These are phyloP conservation scores for Mycocentrospora acerina DNA, from an alignment of 2,329 filamentous ascomycete species.

Conservation along the genomic window DNA sequence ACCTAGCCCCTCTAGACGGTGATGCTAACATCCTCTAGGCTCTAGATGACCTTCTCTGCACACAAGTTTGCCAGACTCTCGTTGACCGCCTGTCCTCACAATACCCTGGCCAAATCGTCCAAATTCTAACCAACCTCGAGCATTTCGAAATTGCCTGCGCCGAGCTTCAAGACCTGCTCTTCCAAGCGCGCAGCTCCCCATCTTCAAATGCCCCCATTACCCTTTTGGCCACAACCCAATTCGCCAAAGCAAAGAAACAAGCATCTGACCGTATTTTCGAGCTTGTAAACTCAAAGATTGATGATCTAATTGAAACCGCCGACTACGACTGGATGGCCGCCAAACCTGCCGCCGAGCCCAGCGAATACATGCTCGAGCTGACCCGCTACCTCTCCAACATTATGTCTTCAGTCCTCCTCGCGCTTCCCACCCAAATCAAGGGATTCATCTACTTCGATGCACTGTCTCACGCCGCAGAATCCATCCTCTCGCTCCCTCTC, in stretches of 20 bases:
- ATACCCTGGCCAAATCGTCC: slow-evolving; percentile 95
- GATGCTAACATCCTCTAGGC: slow-evolving; percentile 55
- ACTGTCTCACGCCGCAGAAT: slow-evolving; percentile 82
- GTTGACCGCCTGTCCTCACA: slow-evolving; percentile 87
- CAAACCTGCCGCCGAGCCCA: slow-evolving; percentile 69
- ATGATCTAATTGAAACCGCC: slow-evolving; percentile 93
- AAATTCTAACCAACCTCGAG: slow-evolving; percentile 96
- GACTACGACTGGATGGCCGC: slow-evolving; percentile 87
- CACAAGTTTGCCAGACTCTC: slow-evolving; percentile 87
- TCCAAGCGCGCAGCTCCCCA: slow-evolving; percentile 78
- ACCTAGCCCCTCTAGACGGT: neutral
- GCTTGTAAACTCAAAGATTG: slow-evolving; percentile 97
- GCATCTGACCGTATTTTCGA: slow-evolving; percentile 98
- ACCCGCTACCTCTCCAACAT: slow-evolving; percentile 93
- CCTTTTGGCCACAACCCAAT: slow-evolving; percentile 80
- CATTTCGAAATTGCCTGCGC: slow-evolving; percentile 93
- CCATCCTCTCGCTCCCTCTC: slow-evolving; percentile 78
- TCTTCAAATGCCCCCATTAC: slow-evolving; percentile 78
- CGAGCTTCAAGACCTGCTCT: slow-evolving; percentile 83
- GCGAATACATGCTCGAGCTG: slow-evolving; percentile 92
- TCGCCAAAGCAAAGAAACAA: slow-evolving; percentile 87
- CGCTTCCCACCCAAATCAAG: slow-evolving; percentile 93
- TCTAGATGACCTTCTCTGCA: slow-evolving; percentile 89
- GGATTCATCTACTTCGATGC: slow-evolving; percentile 98
- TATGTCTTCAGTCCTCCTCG: slow-evolving; percentile 91